Base-by-base conservation (phyloP, 805 yeast genomes). In the Komagataella mondaviorum region DNA sequence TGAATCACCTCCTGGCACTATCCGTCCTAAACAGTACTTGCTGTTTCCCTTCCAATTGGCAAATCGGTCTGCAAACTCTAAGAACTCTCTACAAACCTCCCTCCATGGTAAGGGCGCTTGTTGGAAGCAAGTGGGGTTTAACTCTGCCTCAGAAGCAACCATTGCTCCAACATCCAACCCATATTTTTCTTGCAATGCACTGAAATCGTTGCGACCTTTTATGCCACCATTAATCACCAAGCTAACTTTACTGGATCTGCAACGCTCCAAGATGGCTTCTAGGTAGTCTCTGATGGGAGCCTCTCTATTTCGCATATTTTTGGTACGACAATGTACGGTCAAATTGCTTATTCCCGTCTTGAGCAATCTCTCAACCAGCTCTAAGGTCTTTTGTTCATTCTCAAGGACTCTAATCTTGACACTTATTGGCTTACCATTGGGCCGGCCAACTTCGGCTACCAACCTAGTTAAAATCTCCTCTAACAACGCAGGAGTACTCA, bases 81-180 rank as follows among this genome's bases (percentile, higher is more conserved):
- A 59, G 55, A 78, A 87, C 54, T 87, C 84, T 48, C 70, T 71
- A 8, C 79, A 72, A 8, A 77, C 67, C 23, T 69, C 61, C 23
- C 66, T 71, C 86, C 91, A 86, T 0, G 76, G 69, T 48, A 73
- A 62, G 4, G 76, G 74, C 0, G 59, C 55, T 6, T 63, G 60
- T 30, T 64, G 63, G 63, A 93, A 93, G 44, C 87, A 82, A 1
- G 95, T 74, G 6, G 96, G 93, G 61, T 93, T 90, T 6, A 75
- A 61, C 66, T 93, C 98, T 0, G 97, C 98, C 30, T 81, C 80
- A 36, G 88, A 84, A 1, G 97, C 99, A 59, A 90, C 81, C 99
- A 93, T 91, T 6, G 88, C 90, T 3, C 98, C 96, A n/a, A 84
- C 67, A 50, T 77, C 77, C 1, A 74, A 73, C 0, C 82, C 78